These are phyloP conservation scores for Elongisporangium prolatum DNA, from an alignment of 352 stramenopile genomes.

Conservation along the genomic window DNA sequence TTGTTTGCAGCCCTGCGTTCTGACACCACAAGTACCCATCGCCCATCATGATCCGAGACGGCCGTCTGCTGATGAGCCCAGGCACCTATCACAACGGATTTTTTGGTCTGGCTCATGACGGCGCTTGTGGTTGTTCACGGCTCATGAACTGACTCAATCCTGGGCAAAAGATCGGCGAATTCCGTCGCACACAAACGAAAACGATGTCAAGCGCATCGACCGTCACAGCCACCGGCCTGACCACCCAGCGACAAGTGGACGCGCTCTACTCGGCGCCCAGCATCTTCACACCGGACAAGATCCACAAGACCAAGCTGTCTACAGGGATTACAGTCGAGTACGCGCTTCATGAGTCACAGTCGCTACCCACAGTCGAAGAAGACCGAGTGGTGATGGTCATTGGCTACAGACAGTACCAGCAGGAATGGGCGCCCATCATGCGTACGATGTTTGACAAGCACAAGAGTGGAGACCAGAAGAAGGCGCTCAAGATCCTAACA, in stretches of 20 bases:
- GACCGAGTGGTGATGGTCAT: conserved; percentile 23
- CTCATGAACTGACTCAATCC: not conserved
- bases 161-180: not conserved
- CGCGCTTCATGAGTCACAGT: conserved; percentile 12
- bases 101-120: not conserved
- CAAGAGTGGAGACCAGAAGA: not conserved
- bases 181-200: not conserved
- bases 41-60: not conserved
- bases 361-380: not conserved
- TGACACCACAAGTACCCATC: no score
- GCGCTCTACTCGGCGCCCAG: conserved; percentile 23
- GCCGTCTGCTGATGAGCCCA: not conserved
- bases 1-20: not conserved
- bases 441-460: conserved; percentile 16
- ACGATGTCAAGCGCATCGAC: conserved; percentile 1
- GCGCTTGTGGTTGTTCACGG: not conserved
- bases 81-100: not conserved
- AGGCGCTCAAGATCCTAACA: conserved; percentile 26
- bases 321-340: conserved; percentile 29
- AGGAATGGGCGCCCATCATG: conserved; percentile 17
- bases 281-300: conserved; percentile 21
- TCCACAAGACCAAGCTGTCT: conserved; percentile 13
- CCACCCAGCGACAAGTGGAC: conserved; percentile 24
- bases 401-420: conserved; percentile 17
- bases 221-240: conserved; percentile 15